Percentiles rank a stretch among this genome's conserved stretches.
These are phyloP conservation scores for Aspergillus sp. DNA, from an alignment of 2,329 filamentous ascomycete species.

Conservation along the genomic window DNA sequence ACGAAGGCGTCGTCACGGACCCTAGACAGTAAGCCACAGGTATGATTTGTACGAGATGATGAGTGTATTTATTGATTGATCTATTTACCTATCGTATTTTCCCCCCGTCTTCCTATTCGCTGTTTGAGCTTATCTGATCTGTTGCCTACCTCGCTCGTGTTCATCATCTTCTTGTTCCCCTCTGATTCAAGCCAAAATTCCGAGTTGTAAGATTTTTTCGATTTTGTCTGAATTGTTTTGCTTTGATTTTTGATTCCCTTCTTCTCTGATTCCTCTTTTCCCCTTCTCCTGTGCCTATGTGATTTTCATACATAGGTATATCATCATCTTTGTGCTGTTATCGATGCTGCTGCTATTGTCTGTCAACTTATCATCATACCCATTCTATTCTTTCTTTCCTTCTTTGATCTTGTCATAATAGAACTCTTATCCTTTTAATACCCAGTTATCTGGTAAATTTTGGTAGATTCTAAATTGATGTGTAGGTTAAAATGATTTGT, in stretches of 20 bases:
- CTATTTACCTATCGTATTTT: slow-evolving; percentile 4
- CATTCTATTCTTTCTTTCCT: slow-evolving; percentile 9
- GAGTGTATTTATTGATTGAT: slow-evolving; percentile 13
- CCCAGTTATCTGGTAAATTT: background rate
- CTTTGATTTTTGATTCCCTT: slow-evolving; percentile 6
- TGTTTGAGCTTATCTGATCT: too few species aligned
- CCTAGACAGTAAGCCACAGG: slow-evolving; percentile 44
- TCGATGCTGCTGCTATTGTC: background rate
- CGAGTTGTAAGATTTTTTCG: background rate
- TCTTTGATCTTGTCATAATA: slow-evolving; percentile 7
- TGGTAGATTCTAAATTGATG: too few species aligned
- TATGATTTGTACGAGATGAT: slow-evolving; percentile 9
- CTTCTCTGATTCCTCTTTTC: slow-evolving; percentile 11
- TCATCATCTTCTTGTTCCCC: slow-evolving; percentile 5
- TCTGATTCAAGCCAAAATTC: background rate
- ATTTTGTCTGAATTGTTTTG: background rate
- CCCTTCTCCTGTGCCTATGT: slow-evolving; percentile 10
- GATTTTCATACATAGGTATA: slow-evolving; percentile 23
- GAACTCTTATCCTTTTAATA: background rate
- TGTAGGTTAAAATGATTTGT: too few species aligned
- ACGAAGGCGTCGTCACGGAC: slow-evolving; percentile 83
- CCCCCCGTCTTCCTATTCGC: too few species aligned
- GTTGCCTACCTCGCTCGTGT: too few species aligned
- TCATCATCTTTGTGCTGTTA: slow-evolving; percentile 19
- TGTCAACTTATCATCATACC: slow-evolving; percentile 22